phyloP scores from a whole-genome alignment of 106 monocot species.

The Ottelia alismoides region DNA sequence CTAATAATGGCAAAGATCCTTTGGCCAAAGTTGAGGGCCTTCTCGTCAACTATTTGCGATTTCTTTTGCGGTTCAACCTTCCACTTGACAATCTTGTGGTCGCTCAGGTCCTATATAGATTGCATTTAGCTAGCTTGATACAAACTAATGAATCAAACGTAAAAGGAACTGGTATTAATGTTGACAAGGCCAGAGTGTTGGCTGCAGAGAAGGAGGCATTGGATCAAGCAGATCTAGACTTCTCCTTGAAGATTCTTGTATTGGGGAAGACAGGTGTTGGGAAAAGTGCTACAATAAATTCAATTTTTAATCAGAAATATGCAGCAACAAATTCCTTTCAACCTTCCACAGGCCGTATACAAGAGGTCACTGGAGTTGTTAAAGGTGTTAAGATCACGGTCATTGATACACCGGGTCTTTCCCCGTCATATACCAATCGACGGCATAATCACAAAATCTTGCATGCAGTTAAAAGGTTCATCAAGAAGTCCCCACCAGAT shows the following conservation, averaged over 20 bases:
- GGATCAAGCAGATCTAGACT: constrained; percentile 26
- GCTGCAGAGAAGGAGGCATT: constrained; percentile 45
- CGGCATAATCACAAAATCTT: constrained; percentile 49
- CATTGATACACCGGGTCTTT: constrained; percentile 88
- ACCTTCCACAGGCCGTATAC: constrained; percentile 56
- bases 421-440: constrained; percentile 25
- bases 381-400: constrained; percentile 64
- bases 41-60: constrained; percentile 67
- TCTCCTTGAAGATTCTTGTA: constrained; percentile 73
- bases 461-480: constrained; percentile 41
- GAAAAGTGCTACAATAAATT: constrained; percentile 95
- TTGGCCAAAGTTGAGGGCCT: constrained; percentile 50
- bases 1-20: constrained; percentile 23
- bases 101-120: constrained; percentile 58
- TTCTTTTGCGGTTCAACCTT: constrained; percentile 45
- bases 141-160: constrained; percentile 39
- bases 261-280: constrained; percentile 87
- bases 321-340: constrained; percentile 46
- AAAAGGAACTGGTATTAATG: constrained; percentile 29
- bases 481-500: constrained; percentile 73
- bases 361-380: constrained; percentile 48
- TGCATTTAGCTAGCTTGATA: constrained; percentile 77
- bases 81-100: constrained; percentile 45
- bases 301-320: constrained; percentile 47
- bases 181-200: constrained; percentile 38